phyloP scores from a whole-genome alignment of 345 rosid genomes.

The Dovyalis caffra region DNA sequence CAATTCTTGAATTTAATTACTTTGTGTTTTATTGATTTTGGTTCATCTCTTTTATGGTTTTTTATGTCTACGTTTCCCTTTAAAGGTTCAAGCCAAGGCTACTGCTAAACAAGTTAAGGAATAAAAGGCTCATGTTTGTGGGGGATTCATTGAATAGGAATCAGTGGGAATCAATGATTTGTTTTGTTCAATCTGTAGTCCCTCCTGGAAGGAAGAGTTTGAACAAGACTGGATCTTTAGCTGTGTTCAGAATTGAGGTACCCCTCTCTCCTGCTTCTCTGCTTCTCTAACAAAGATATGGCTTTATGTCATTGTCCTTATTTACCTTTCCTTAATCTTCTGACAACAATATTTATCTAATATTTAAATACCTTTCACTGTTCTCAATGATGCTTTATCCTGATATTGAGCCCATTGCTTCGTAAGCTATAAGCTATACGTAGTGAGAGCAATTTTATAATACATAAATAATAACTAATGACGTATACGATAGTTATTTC shows the following conservation, averaged over 20 bases:
- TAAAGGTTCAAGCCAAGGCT: conserved; percentile 67
- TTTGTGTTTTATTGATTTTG: not conserved
- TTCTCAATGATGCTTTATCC: not conserved
- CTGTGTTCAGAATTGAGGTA: conserved; percentile 77
- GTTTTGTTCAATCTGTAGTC: conserved; percentile 81
- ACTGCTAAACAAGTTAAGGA: conserved; percentile 78
- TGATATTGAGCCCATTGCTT: not conserved
- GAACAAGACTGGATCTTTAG: conserved; percentile 58
- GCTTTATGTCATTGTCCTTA: not conserved
- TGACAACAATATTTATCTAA: not conserved
- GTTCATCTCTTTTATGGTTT: not conserved
- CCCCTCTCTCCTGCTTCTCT: not conserved
- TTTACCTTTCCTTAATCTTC: not conserved
- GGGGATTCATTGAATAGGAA: conserved; percentile 96
- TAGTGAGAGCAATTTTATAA: too few species aligned
- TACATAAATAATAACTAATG: too few species aligned
- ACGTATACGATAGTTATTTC: too few species aligned
- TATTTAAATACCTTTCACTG: conserved; percentile 2
- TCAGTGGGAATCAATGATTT: conserved; percentile 99
- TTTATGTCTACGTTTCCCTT: not conserved
- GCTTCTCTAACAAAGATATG: not conserved
- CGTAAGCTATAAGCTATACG: too few species aligned
- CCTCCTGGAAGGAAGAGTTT: conserved; percentile 65
- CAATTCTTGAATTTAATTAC: not conserved
- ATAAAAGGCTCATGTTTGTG: conserved; percentile 93